A percentile compares a stretch with the other conserved stretches of the same genome.
Conservation (phyloP, 768 basidiomycete genomes). For the Rossbeevera mucosa region DNA sequence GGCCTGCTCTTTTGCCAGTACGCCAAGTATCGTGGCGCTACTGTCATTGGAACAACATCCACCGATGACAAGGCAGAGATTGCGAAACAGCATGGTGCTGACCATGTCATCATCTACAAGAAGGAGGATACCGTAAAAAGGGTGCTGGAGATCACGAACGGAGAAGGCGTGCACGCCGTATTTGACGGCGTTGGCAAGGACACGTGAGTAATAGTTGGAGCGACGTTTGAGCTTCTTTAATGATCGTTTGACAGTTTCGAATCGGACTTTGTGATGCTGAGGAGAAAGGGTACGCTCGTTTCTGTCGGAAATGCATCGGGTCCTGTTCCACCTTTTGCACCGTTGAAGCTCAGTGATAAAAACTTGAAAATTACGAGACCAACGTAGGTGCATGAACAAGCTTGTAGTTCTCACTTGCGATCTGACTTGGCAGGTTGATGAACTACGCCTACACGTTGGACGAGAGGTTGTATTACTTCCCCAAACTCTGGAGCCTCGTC, state of each 20-base stretch:
- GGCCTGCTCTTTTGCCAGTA: conserved; percentile 68
- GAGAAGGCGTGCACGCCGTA: conserved; percentile 78
- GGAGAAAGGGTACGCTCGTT: conserved; percentile 86
- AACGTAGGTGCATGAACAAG: conserved; percentile 41
- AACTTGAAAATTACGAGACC: conserved; percentile 77
- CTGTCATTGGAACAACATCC: conserved; percentile 91
- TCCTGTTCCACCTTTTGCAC: conserved; percentile 67
- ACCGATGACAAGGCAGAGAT: conserved; percentile 77
- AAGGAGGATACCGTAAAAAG: conserved; percentile 69
- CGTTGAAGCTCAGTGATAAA: conserved; percentile 71
- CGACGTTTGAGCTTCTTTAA: background rate
- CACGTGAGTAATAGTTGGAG: conserved; percentile 55
- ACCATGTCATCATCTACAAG: conserved; percentile 82
- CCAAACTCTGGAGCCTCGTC: conserved; percentile 59
- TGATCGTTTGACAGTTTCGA: conserved; percentile 51
- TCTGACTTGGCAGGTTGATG: conserved; percentile 44
- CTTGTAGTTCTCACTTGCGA: background rate
- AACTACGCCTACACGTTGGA: conserved; percentile 73
- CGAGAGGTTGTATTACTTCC: conserved; percentile 65
- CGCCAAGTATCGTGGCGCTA: conserved; percentile 69
- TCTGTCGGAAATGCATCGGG: conserved; percentile 93
- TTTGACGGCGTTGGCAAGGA: conserved; percentile 98
- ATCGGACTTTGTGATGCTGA: conserved; percentile 72
- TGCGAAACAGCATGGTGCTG: conserved; percentile 75
- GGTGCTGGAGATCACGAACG: conserved; percentile 71